Percentiles rank a stretch among this genome's conserved stretches.
These are phyloP conservation scores for Metschnikowia drakensbergensis DNA, from an alignment of 805 yeast genomes.

Conservation along the genomic window DNA sequence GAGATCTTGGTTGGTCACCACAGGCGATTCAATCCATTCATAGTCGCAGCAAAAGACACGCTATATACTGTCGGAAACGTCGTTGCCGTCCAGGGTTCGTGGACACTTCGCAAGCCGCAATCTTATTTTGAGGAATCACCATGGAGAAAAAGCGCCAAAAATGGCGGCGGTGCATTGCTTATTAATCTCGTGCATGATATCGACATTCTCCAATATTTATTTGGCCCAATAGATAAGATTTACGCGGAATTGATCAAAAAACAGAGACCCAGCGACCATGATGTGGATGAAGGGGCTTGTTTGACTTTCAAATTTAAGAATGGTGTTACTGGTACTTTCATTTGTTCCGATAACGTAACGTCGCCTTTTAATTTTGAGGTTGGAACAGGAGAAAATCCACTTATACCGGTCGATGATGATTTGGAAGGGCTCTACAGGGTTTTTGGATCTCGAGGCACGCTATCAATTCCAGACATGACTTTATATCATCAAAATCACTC, in stretches of 20 bases:
- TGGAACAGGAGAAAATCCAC: constrained; percentile 44
- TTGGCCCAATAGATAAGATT: constrained; percentile 36
- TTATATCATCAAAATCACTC: constrained; percentile 29
- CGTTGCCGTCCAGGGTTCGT: constrained; percentile 37
- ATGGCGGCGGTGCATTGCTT: constrained; percentile 37
- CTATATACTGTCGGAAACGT: constrained; percentile 28
- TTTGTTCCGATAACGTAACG: constrained; percentile 40
- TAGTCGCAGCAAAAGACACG: constrained; percentile 30
- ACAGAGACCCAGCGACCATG: constrained; percentile 24
- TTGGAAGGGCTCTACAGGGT: constrained; percentile 36
- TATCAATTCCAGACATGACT: constrained; percentile 38
- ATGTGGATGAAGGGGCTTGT: constrained; percentile 42
- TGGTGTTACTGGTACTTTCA: constrained; percentile 39
- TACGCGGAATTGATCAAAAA: constrained; percentile 34
- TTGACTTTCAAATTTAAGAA: constrained; percentile 35
- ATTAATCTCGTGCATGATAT: constrained; percentile 40
- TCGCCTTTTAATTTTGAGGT: constrained; percentile 41
- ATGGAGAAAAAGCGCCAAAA: constrained; percentile 28
- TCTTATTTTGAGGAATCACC: constrained; percentile 29
- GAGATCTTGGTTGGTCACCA: constrained; percentile 39
- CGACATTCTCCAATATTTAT: constrained; percentile 34
- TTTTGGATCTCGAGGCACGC: constrained; percentile 38
- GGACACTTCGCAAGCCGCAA: constrained; percentile 36
- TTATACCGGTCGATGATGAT: constrained; percentile 29
- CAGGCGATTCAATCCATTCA: constrained; percentile 38